These are phyloP conservation scores for Cadophora sp. DNA, from an alignment of 2,329 filamentous ascomycete genomes.

Conservation along the genomic window DNA sequence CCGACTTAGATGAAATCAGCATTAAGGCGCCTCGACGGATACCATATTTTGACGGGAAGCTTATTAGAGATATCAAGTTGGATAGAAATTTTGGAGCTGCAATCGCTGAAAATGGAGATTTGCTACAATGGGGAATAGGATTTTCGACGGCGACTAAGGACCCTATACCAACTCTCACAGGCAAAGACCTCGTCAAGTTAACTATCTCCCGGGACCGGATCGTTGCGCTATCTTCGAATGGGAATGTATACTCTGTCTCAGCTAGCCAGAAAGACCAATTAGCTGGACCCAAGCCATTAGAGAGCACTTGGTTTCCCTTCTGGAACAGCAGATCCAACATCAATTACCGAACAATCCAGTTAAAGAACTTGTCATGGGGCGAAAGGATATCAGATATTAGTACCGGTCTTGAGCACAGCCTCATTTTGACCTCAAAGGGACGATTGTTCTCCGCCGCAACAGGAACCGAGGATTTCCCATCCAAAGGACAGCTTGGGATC, in stretches of 20 bases:
- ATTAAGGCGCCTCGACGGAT: slow-evolving; percentile 84
- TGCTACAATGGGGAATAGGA: slow-evolving; percentile 89
- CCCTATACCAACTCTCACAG: slow-evolving; percentile 76
- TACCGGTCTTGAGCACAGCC: slow-evolving; percentile 83
- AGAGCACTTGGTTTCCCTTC: slow-evolving; percentile 75
- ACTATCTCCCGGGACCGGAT: slow-evolving; percentile 83
- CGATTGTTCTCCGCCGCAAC: slow-evolving; percentile 90
- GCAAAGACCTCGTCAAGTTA: slow-evolving; percentile 80
- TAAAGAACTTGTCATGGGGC: slow-evolving; percentile 66
- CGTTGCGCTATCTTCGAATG: slow-evolving; percentile 76
- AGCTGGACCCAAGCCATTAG: slow-evolving; percentile 66
- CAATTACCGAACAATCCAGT: slow-evolving; percentile 77
- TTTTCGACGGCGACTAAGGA: slow-evolving; percentile 69
- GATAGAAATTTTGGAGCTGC: slow-evolving; percentile 84
- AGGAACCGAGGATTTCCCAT: slow-evolving; percentile 78
- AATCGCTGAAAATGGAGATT: slow-evolving; percentile 83
- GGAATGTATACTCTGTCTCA: slow-evolving; percentile 85
- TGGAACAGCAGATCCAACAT: slow-evolving; percentile 66
- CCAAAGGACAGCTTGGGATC: slow-evolving; percentile 85
- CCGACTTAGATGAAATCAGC: slow-evolving; percentile 76
- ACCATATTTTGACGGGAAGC: slow-evolving; percentile 80
- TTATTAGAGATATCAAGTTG: slow-evolving; percentile 87
- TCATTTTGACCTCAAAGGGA: slow-evolving; percentile 84
- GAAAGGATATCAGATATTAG: slow-evolving; percentile 79
- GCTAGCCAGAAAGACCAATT: slow-evolving; percentile 75